Evolutionary conservation across 345 rosid species (phyloP).

Genomic region (Conringia planisiliqua): DNA sequence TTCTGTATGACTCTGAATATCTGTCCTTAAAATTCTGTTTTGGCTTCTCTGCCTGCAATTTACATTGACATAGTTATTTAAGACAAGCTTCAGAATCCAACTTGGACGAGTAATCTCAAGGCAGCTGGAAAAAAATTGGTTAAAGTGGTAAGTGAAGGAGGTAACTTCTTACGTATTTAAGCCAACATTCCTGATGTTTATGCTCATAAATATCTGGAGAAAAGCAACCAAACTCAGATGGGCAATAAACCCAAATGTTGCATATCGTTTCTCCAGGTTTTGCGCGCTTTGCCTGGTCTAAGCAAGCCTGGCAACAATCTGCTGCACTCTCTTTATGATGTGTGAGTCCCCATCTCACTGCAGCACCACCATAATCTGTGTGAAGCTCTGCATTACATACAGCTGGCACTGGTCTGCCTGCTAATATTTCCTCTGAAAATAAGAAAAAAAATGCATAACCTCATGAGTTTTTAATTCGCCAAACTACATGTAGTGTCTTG

Average conservation of each 20-base stretch:
- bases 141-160: background rate
- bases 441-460: slow-evolving; percentile 11
- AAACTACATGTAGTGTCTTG: background rate
- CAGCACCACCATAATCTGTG: slow-evolving; percentile 84
- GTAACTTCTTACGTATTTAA: slow-evolving; percentile 67
- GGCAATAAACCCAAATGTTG: slow-evolving; percentile 99
- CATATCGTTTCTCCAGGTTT: slow-evolving; percentile 81
- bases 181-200: slow-evolving; percentile 90
- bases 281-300: slow-evolving; percentile 79
- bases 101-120: background rate
- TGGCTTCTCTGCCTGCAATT: slow-evolving; percentile 80
- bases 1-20: slow-evolving; percentile 74
- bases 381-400: slow-evolving; percentile 85
- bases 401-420: slow-evolving; percentile 80
- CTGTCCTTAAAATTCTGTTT: slow-evolving; percentile 66
- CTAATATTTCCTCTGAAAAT: slow-evolving; percentile 66
- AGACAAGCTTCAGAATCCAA: background rate
- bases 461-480: slow-evolving; percentile 7
- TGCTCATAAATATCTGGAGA: slow-evolving; percentile 93
- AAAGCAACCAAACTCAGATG: slow-evolving; percentile 72
- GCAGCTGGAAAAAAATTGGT: background rate
- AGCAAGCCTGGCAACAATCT: slow-evolving; percentile 96
- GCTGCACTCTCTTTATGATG: slow-evolving; percentile 97
- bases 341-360: slow-evolving; percentile 97
- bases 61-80: slow-evolving; percentile 7